Conservation (phyloP, 768 basidiomycete species). For the Imleria badia region DNA sequence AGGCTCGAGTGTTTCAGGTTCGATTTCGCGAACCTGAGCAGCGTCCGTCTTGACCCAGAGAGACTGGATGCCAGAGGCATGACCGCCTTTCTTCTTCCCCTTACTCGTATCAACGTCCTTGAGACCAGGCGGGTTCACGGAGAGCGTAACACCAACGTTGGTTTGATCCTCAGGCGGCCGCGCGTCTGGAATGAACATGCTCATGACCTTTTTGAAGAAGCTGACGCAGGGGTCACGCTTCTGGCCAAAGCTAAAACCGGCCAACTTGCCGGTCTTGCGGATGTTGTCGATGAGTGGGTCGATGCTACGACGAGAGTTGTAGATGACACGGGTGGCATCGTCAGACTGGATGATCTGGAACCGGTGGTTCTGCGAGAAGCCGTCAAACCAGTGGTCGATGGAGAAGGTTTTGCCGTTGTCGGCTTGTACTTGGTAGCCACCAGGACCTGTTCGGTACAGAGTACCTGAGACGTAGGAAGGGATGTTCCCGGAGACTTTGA, state of each 20-base stretch:
- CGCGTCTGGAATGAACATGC: slow-evolving; percentile 26
- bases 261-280: slow-evolving; percentile 22
- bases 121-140: slow-evolving; percentile 30
- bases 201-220: slow-evolving; percentile 33
- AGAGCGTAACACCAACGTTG: slow-evolving; percentile 31
- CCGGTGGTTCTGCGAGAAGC: slow-evolving; percentile 39
- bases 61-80: slow-evolving; percentile 26
- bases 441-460: slow-evolving; percentile 41
- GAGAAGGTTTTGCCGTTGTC: slow-evolving; percentile 23
- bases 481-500: slow-evolving; percentile 30
- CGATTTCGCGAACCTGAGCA: slow-evolving; percentile 30
- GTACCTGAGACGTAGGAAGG: slow-evolving; percentile 37
- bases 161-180: not conserved
- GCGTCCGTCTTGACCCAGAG: slow-evolving; percentile 36
- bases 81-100: slow-evolving; percentile 21
- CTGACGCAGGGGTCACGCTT: slow-evolving; percentile 33
- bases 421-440: slow-evolving; percentile 28
- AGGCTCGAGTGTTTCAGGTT: slow-evolving; percentile 39
- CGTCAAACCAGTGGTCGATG: slow-evolving; percentile 42
- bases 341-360: slow-evolving; percentile 36
- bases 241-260: slow-evolving; percentile 27
- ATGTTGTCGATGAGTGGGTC: slow-evolving; percentile 31
- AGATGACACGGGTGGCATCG: slow-evolving; percentile 28
- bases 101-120: slow-evolving; percentile 21
- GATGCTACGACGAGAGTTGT: slow-evolving; percentile 34